Evolutionary conservation across 1,139 yeast genomes (phyloP), one percentile per base, ranked within the genome.

Genomic region (Scheffersomyces segobiensis): DNA sequence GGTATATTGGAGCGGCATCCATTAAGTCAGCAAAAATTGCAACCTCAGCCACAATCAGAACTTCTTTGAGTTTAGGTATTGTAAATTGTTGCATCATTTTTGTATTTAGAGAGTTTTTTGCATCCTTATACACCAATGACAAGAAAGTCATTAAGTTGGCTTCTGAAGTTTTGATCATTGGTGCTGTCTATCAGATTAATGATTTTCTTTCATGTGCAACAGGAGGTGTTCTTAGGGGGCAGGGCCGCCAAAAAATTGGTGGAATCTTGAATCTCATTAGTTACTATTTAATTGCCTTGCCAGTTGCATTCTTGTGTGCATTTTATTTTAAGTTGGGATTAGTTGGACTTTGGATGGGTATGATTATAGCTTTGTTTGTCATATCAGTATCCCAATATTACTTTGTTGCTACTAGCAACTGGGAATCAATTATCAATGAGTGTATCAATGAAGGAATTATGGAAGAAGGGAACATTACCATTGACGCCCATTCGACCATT

Each of bases 1-100:
- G 91, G 85, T 88, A 79, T 65, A 82, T 89, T 60, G 96, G 96
- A 8, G 89, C 92, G 1, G 90, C 90, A 0, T 80, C 87, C 3
- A 82, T 79, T 59, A 62, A 67, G 20, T 77, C 88, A 0, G 85
- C 88, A 0, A 67, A 72, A n/a, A 74, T 72, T 1, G 79, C 83
- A 0, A 68, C 79, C 10, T 68, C 72, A 18, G 81, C 86, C 0
- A 71, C 86, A 2, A 66, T 86, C 49, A 54, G 70, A 7, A 62
- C 79, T 1, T 78, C 88, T 0, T 60, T 81, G 3, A 56, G 71
- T 1, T 70, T 85, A 55, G 90, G 90, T 0, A 49, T 73, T 0
- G 42, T 79, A 49, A 81, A 77, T 59, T 82, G 79, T 19, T 21
- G 72, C 0, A 49, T 80, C 3, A 65, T 86, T 22, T 76, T 73